Conservation (phyloP, 345 rosid genomes). For the Hibiscus tridactylites region DNA sequence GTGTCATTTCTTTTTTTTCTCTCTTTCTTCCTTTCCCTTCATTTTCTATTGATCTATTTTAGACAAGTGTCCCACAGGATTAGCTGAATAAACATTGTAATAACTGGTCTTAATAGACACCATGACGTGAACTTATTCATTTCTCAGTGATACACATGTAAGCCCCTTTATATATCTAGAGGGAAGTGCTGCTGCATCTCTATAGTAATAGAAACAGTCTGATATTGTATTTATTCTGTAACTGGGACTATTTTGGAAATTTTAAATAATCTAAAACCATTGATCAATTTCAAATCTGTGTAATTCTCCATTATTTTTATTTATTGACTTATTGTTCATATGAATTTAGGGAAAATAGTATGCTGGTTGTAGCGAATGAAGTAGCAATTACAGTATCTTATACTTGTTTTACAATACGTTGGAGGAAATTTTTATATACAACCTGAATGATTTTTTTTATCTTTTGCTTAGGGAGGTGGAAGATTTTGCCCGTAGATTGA, state of each 20-base stretch:
- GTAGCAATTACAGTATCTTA: background rate
- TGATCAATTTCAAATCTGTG: background rate
- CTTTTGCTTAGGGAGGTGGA: constrained; percentile 62
- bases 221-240: background rate
- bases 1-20: background rate
- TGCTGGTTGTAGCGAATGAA: background rate
- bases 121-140: background rate
- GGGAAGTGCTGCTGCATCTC: background rate
- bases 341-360: background rate
- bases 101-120: background rate
- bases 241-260: background rate
- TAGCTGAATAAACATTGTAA: background rate
- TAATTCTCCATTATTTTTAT: background rate
- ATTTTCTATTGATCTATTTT: background rate
- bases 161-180: background rate
- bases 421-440: background rate
- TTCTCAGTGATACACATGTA: background rate
- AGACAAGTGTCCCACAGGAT: background rate
- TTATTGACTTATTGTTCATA: background rate
- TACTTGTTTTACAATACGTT: background rate
- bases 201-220: background rate
- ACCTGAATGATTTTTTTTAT: background rate
- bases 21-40: background rate
- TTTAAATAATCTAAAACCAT: background rate
- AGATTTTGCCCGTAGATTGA: constrained; percentile 83